Evolutionary conservation across 768 basidiomycete genomes (phyloP).

Genomic region (Fomitopsis pulvina): DNA sequence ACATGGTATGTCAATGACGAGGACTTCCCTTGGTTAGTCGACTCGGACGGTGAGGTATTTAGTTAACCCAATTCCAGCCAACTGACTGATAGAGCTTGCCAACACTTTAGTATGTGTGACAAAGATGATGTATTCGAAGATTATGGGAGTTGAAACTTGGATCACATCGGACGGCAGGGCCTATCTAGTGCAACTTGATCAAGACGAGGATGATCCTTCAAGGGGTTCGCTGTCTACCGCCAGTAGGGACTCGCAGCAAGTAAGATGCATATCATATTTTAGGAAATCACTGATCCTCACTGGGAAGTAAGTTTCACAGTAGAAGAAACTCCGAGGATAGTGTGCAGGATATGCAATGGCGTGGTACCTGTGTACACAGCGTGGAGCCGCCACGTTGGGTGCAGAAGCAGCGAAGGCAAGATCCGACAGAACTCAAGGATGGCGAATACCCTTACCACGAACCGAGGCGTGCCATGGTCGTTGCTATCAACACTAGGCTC

Average conservation of each 20-base stretch:
- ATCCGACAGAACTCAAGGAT: slow-evolving; percentile 35
- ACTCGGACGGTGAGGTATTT: slow-evolving; percentile 51
- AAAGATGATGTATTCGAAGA: slow-evolving; percentile 52
- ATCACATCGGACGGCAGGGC: slow-evolving; percentile 79
- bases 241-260: slow-evolving; percentile 12
- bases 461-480: slow-evolving; percentile 54
- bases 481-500: slow-evolving; percentile 74
- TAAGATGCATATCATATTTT: not conserved
- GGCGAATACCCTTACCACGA: slow-evolving; percentile 44
- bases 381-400: slow-evolving; percentile 73
- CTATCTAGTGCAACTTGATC: slow-evolving; percentile 66
- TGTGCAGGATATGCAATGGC: slow-evolving; percentile 37
- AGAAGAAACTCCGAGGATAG: slow-evolving; percentile 8
- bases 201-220: slow-evolving; percentile 24
- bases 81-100: not conserved
- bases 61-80: not conserved
- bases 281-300: not conserved
- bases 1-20: slow-evolving; percentile 66
- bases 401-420: slow-evolving; percentile 61
- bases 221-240: slow-evolving; percentile 15
- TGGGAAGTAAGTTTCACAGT: not conserved
- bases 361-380: slow-evolving; percentile 75
- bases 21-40: slow-evolving; percentile 70
- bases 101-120: slow-evolving; percentile 49
- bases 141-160: slow-evolving; percentile 70